Percentiles rank a stretch among this genome's conserved stretches.
Conservation (phyloP, 2,329 filamentous ascomycete genomes). For the Tolypocladium inflatum region DNA sequence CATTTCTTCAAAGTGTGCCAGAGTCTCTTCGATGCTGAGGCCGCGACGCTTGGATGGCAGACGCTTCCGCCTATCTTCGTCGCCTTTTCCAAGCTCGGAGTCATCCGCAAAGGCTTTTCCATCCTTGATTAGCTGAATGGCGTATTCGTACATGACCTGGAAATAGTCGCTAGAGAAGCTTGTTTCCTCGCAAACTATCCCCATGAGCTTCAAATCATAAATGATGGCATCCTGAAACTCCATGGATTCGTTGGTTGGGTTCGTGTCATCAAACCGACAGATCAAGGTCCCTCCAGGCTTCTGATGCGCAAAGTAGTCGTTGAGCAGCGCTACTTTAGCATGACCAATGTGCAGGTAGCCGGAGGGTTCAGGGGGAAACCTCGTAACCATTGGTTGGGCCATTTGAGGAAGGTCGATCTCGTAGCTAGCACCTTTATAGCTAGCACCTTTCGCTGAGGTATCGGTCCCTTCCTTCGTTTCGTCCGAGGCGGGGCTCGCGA, state of each 20-base stretch:
- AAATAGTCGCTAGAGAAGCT: conserved; percentile 89
- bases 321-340: conserved; percentile 76
- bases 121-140: conserved; percentile 66
- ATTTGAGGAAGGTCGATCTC: conserved; percentile 71
- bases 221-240: conserved; percentile 85
- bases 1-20: conserved; percentile 88
- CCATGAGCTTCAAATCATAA: conserved; percentile 75
- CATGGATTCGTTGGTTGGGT: conserved; percentile 84
- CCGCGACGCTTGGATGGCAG: conserved; percentile 81
- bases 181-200: conserved; percentile 69
- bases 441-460: conserved; percentile 29
- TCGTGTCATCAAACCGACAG: conserved; percentile 86
- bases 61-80: conserved; percentile 66
- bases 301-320: conserved; percentile 89
- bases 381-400: conserved; percentile 72
- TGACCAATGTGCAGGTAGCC: conserved; percentile 87
- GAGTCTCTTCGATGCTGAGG: conserved; percentile 68
- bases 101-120: conserved; percentile 85
- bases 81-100: conserved; percentile 75
- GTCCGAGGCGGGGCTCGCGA: conserved; percentile 43
- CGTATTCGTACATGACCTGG: conserved; percentile 71
- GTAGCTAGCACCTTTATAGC: conserved; percentile 66
- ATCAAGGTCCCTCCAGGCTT: conserved; percentile 77
- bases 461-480: conserved; percentile 41
- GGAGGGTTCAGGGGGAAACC: conserved; percentile 82